Evolutionary conservation across 2,329 filamentous ascomycete genomes (phyloP).

Genomic region (Fusarium guadeloupense): DNA sequence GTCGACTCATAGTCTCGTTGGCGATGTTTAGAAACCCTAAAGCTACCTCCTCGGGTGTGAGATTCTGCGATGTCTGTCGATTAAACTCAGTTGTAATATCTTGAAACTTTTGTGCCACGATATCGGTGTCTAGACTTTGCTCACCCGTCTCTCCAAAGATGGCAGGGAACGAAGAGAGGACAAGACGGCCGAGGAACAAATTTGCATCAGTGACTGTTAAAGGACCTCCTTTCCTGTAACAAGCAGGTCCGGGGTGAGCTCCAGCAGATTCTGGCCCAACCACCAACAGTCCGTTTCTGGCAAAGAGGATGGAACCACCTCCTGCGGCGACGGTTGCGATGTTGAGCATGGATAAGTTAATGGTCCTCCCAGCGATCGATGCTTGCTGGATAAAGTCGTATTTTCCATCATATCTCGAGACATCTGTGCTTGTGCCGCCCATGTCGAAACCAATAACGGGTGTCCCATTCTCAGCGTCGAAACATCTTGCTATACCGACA

Average conservation of each 20-base stretch:
- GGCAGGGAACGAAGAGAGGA: slow-evolving; percentile 71
- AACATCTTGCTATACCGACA: slow-evolving; percentile 74
- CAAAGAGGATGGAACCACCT: slow-evolving; percentile 66
- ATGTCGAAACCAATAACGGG: slow-evolving; percentile 56
- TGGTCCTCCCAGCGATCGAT: slow-evolving; percentile 74
- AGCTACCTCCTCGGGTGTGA: slow-evolving; percentile 56
- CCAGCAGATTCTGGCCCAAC: slow-evolving; percentile 77
- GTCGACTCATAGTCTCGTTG: slow-evolving; percentile 79
- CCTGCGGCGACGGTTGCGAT: slow-evolving; percentile 73
- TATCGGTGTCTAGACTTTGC: slow-evolving; percentile 55
- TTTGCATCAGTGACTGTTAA: slow-evolving; percentile 78
- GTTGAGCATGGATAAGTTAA: slow-evolving; percentile 75
- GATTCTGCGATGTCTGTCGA: slow-evolving; percentile 44
- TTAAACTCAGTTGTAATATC: slow-evolving; percentile 54
- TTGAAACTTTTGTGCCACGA: slow-evolving; percentile 50
- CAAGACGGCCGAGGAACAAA: slow-evolving; percentile 67
- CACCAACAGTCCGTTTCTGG: slow-evolving; percentile 73
- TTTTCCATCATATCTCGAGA: slow-evolving; percentile 72
- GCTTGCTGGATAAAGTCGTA: slow-evolving; percentile 79
- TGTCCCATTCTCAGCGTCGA: slow-evolving; percentile 70
- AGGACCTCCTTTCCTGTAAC: slow-evolving; percentile 76
- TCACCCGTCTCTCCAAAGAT: slow-evolving; percentile 76
- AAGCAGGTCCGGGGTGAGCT: slow-evolving; percentile 75
- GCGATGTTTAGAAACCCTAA: slow-evolving; percentile 79
- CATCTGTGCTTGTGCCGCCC: slow-evolving; percentile 77